Evolutionary conservation across 1,284 basidiomycete genomes (phyloP).

Genomic region (Anthracocystis walkeri): DNA sequence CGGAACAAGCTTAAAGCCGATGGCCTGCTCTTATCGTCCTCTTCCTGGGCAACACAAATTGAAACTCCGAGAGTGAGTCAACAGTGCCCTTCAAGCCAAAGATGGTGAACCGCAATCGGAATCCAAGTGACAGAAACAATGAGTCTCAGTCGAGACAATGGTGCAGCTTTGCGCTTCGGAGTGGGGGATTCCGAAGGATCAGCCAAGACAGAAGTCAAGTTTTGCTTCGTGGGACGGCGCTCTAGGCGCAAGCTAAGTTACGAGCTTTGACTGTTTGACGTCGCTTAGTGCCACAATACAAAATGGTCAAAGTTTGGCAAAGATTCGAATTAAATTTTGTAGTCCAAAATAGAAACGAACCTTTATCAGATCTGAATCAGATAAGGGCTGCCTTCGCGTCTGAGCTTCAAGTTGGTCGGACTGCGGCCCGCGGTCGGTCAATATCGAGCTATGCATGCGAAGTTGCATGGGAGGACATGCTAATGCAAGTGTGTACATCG

Average conservation of each 20-base stretch:
- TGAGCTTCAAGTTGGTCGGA: not conserved
- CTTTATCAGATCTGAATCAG: slow-evolving; percentile 4
- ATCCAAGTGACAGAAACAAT: not conserved
- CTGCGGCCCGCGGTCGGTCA: not conserved
- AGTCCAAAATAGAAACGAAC: no score
- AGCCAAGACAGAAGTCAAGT: no score
- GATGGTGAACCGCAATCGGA: not conserved
- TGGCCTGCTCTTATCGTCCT: no score
- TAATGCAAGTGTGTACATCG: no score
- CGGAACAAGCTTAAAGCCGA: not conserved
- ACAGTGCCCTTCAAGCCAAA: not conserved
- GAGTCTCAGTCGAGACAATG: not conserved
- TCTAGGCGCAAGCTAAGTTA: no score
- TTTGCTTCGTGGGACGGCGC: no score
- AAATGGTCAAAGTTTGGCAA: not conserved
- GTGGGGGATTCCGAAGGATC: slow-evolving; percentile 1
- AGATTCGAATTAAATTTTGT: not conserved
- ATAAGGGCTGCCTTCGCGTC: not conserved
- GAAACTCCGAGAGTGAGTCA: not conserved
- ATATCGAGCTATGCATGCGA: not conserved
- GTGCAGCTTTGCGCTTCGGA: not conserved
- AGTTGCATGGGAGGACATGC: no score
- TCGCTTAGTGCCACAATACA: slow-evolving; percentile 3
- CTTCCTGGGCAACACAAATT: not conserved
- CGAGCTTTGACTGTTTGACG: not conserved